Percentiles rank a stretch among this genome's conserved stretches.
Evolutionary conservation across 2,329 filamentous ascomycete genomes (phyloP).

Genomic region (Arthrobotrys pseudoclavata): DNA sequence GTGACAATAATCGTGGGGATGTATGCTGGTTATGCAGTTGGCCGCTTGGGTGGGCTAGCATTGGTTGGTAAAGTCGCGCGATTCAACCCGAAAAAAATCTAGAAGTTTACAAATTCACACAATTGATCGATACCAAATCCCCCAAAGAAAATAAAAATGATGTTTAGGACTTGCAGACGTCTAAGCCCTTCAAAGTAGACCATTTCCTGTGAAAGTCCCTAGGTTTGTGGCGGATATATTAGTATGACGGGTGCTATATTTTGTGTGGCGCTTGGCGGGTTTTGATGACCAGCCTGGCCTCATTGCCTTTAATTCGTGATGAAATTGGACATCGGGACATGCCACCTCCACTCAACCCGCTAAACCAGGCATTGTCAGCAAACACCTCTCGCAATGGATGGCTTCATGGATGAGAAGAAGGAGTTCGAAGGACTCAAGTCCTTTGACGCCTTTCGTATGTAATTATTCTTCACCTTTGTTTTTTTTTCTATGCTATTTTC

Average conservation of each 20-base stretch:
- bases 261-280: slow-evolving; percentile 36
- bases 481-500: not conserved
- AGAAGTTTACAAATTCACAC: not conserved
- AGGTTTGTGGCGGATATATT: slow-evolving; percentile 24
- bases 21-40: slow-evolving; percentile 82
- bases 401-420: slow-evolving; percentile 61
- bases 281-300: slow-evolving; percentile 58
- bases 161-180: not conserved
- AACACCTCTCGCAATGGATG: slow-evolving; percentile 57
- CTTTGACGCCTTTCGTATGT: slow-evolving; percentile 96
- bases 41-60: slow-evolving; percentile 73
- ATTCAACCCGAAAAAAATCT: slow-evolving; percentile 7
- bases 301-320: slow-evolving; percentile 21
- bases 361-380: slow-evolving; percentile 31
- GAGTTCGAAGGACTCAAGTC: slow-evolving; percentile 75
- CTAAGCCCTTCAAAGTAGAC: not conserved
- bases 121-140: not conserved
- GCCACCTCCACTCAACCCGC: slow-evolving; percentile 21
- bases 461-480: slow-evolving; percentile 22
- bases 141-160: not conserved
- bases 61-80: slow-evolving; percentile 66
- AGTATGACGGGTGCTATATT: not conserved
- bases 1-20: slow-evolving; percentile 88
- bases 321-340: slow-evolving; percentile 27
- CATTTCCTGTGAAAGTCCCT: not conserved